Evolutionary conservation across 2,329 filamentous ascomycete species (phyloP).

Genomic region (Epichloe brachyelytri): DNA sequence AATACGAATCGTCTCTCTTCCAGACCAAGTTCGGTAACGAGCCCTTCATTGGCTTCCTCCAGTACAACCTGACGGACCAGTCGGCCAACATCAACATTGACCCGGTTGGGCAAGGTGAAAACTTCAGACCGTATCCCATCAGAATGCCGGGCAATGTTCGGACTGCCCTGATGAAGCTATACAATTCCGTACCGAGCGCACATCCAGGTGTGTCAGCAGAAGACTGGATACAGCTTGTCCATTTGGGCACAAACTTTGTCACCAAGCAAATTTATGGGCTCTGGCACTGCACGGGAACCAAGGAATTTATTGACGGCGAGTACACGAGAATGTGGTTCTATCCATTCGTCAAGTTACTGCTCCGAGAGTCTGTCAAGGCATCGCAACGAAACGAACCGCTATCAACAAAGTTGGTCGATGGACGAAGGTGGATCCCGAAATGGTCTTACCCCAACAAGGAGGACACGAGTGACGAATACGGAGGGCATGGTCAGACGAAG

Average conservation of each 20-base stretch:
- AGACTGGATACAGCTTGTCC: slow-evolving; percentile 19
- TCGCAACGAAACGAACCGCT: slow-evolving; percentile 13
- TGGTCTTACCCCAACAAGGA: slow-evolving; percentile 6
- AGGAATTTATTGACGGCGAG: slow-evolving; percentile 18
- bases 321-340: slow-evolving; percentile 27
- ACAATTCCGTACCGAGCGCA: slow-evolving; percentile 16
- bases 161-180: slow-evolving; percentile 17
- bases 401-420: slow-evolving; percentile 17
- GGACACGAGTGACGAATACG: slow-evolving; percentile 8
- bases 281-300: slow-evolving; percentile 27
- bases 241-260: slow-evolving; percentile 24
- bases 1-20: slow-evolving; percentile 28
- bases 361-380: slow-evolving; percentile 15
- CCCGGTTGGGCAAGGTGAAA: slow-evolving; percentile 12
- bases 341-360: slow-evolving; percentile 19
- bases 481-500: slow-evolving; percentile 13
- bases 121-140: slow-evolving; percentile 18
- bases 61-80: slow-evolving; percentile 17
- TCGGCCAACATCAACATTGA: slow-evolving; percentile 13
- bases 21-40: slow-evolving; percentile 26
- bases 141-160: slow-evolving; percentile 20
- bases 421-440: slow-evolving; percentile 17
- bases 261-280: slow-evolving; percentile 24
- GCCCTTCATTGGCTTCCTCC: slow-evolving; percentile 20
- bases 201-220: slow-evolving; percentile 14